A percentile compares a stretch with the other conserved stretches of the same genome.
phyloP scores from a whole-genome alignment of 2,329 filamentous ascomycete species.

The Lecanoromycetidae sp. region DNA sequence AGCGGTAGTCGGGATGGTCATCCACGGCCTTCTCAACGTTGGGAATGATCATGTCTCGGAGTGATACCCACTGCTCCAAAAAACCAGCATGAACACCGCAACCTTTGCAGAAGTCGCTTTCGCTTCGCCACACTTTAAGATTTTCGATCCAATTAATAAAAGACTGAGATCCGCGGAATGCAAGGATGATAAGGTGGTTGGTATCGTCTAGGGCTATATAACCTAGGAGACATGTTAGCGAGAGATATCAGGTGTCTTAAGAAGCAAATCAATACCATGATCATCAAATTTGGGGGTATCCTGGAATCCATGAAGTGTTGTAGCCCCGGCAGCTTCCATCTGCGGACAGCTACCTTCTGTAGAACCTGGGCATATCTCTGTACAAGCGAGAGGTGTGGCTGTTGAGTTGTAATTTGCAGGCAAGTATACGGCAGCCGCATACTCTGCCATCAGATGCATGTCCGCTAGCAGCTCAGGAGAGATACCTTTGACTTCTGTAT shows the following conservation, averaged over 20 bases:
- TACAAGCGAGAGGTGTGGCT: constrained; percentile 30
- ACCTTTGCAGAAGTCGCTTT: constrained; percentile 29
- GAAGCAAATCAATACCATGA: neutral
- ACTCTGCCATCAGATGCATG: constrained; percentile 38
- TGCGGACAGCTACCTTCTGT: constrained; percentile 34
- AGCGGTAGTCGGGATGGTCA: constrained; percentile 30
- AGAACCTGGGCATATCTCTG: neutral
- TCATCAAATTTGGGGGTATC: constrained; percentile 28
- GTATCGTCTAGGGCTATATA: constrained; percentile 36
- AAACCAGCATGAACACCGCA: constrained; percentile 37
- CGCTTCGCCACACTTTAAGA: constrained; percentile 21
- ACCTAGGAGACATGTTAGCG: constrained; percentile 24
- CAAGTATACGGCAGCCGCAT: constrained; percentile 42
- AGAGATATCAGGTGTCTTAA: neutral
- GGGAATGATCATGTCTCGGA: constrained; percentile 27
- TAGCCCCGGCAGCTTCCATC: constrained; percentile 36
- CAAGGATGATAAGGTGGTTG: constrained; percentile 28
- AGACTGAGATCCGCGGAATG: constrained; percentile 26
- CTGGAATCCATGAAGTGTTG: constrained; percentile 36
- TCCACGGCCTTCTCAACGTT: constrained; percentile 27
- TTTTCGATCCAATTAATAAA: constrained; percentile 26
- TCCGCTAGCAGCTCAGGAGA: constrained; percentile 30
- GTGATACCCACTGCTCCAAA: constrained; percentile 34
- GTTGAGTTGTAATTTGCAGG: constrained; percentile 35
- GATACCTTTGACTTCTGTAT: constrained; percentile 22